A percentile compares a stretch with the other conserved stretches of the same genome.
These are phyloP conservation scores for Inosperma sp. DNA, from an alignment of 768 basidiomycete genomes.

Conservation along the genomic window DNA sequence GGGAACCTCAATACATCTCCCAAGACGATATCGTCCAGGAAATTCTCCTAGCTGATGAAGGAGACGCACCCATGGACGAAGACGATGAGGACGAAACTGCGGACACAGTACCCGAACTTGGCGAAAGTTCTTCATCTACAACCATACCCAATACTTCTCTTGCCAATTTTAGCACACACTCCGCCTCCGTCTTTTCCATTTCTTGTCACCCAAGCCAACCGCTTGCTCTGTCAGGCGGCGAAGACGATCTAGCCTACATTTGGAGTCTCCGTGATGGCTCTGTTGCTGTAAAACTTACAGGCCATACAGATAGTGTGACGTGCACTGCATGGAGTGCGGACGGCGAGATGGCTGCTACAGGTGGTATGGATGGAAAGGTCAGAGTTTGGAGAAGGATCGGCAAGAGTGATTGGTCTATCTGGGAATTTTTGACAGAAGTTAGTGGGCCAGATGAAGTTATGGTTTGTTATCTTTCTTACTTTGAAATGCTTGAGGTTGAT, in stretches of 20 bases:
- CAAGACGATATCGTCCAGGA: constrained; percentile 63
- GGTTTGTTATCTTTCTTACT: constrained; percentile 51
- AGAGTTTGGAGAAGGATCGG: constrained; percentile 87
- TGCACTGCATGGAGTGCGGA: constrained; percentile 76
- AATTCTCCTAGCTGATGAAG: constrained; percentile 60
- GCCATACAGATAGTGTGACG: constrained; percentile 90
- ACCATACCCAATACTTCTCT: constrained; percentile 56
- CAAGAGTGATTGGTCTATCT: constrained; percentile 65
- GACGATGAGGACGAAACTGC: constrained; percentile 51
- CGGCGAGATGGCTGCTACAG: constrained; percentile 91
- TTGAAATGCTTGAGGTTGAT: neutral
- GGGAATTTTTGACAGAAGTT: constrained; percentile 93
- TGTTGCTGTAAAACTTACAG: constrained; percentile 77
- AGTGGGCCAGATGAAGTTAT: constrained; percentile 95
- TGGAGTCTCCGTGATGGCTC: constrained; percentile 86
- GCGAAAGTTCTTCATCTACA: constrained; percentile 39
- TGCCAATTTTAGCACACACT: constrained; percentile 65
- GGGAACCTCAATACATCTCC: constrained; percentile 61
- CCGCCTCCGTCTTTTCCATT: constrained; percentile 77
- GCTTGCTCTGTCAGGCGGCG: constrained; percentile 87
- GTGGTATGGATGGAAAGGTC: constrained; percentile 97
- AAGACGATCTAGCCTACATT: constrained; percentile 92
- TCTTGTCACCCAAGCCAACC: constrained; percentile 78
- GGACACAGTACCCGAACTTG: constrained; percentile 40
- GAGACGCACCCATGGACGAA: constrained; percentile 63